Evolutionary conservation across 768 basidiomycete genomes (phyloP).

Genomic region (Trametes coccinea): DNA sequence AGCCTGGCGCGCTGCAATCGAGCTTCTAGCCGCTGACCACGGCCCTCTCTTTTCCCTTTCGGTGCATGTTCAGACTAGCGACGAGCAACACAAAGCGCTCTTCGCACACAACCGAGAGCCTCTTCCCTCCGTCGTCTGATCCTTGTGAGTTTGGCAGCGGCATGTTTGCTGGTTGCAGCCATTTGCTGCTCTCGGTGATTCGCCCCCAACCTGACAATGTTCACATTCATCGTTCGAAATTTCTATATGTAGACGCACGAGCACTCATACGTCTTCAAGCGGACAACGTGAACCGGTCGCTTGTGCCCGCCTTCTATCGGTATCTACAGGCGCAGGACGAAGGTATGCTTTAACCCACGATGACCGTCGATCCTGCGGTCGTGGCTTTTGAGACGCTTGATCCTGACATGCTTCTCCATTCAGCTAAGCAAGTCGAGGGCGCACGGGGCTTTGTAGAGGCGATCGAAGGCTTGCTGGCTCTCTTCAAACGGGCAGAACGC

Average conservation of each 20-base stretch:
- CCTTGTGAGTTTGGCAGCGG: conserved; percentile 48
- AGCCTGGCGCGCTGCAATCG: not conserved
- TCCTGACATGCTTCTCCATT: not conserved
- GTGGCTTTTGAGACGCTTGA: not conserved
- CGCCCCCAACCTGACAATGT: not conserved
- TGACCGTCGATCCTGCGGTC: not conserved
- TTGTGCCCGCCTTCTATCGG: conserved; percentile 75
- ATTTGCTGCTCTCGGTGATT: not conserved
- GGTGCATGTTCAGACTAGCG: conserved; percentile 43
- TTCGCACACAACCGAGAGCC: conserved; percentile 33
- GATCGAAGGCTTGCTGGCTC: conserved; percentile 49
- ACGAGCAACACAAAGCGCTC: conserved; percentile 43
- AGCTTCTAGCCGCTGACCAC: conserved; percentile 1
- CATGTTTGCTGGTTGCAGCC: not conserved
- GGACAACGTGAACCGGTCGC: conserved; percentile 62
- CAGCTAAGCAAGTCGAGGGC: conserved; percentile 47
- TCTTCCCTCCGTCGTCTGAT: conserved; percentile 57
- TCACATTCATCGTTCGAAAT: not conserved
- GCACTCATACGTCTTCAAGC: conserved; percentile 66
- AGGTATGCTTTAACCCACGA: conserved; percentile 12
- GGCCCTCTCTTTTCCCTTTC: not conserved
- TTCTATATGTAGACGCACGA: conserved; percentile 53
- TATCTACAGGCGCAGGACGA: conserved; percentile 69
- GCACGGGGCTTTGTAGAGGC: conserved; percentile 56
- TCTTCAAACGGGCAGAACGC: conserved; percentile 53